Base-by-base conservation (phyloP, 2,329 filamentous ascomycete species). In the Kalaharituber pfeilii region DNA sequence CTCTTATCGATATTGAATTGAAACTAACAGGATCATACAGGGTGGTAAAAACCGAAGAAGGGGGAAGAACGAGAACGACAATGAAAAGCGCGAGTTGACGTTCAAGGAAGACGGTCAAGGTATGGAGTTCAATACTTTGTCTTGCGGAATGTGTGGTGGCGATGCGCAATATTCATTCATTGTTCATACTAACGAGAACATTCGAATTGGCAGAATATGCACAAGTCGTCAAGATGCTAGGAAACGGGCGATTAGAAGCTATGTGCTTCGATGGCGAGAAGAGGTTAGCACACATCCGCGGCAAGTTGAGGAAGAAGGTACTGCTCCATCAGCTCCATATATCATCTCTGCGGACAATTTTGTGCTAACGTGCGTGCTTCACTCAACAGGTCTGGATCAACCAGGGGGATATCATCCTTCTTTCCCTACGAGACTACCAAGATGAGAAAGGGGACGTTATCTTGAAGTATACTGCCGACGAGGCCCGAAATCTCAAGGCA, bases 41-140 rank as follows among this genome's bases (percentile, higher is more conserved):
- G 89, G 89, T 72, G 89, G 89, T 75, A 96, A 96, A 79, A 96
- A 96, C 75, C 78, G 89, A 73, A 84, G 89, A 80, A 81, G 91
- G 75, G 89, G 89, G 74, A 96, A 95, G 83, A 94, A 94, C 79
- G 86, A 94, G 75, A 93, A 91, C 74, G 91, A 96, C 76, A 94
- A 95, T 69, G 88, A 95, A 75, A 95, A 95, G 78, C 88, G 89
- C 71, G 89, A 96, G 72, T 78, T 96, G 67, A 89, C 86, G 67
- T 96, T 96, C 81, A 95, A 95, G 75, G 91, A 96, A 71, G 89
- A 96, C 68, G 89, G 89, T 63, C 89, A 96, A 76, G 81, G 77
- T 79, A 72, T 57, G 69, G 65, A 44, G 8, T 20, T 9, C 26
- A 53, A 54, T 50, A 27, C 51, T 27, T 51, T 22, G 27, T 9